These are phyloP conservation scores for Exophiala spinifera DNA, from an alignment of 2,329 filamentous ascomycete species.

Conservation along the genomic window DNA sequence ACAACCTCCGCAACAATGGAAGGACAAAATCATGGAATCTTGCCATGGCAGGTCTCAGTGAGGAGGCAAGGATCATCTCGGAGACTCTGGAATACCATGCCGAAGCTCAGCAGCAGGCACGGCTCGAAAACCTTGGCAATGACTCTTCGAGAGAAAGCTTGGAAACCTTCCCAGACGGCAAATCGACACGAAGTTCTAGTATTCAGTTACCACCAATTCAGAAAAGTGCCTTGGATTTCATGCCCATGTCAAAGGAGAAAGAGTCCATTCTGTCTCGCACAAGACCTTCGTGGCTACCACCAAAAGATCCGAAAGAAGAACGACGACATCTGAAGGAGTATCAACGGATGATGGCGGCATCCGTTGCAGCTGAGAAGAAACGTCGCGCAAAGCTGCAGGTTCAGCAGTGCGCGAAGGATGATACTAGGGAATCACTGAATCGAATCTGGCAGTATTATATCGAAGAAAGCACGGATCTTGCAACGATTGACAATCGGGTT, in stretches of 20 bases:
- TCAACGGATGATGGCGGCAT: slow-evolving; percentile 63
- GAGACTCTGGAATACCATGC: slow-evolving; percentile 59
- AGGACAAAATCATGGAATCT: slow-evolving; percentile 59
- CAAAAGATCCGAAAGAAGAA: slow-evolving; percentile 81
- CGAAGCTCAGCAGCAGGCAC: slow-evolving; percentile 38
- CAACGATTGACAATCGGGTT: slow-evolving; percentile 53
- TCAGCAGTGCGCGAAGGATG: slow-evolving; percentile 48
- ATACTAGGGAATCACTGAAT: slow-evolving; percentile 52
- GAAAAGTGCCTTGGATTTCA: slow-evolving; percentile 62
- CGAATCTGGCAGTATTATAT: slow-evolving; percentile 62
- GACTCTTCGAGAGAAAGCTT: slow-evolving; percentile 14
- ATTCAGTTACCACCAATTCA: slow-evolving; percentile 59
- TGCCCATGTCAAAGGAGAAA: slow-evolving; percentile 65
- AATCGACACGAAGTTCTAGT: slow-evolving; percentile 44
- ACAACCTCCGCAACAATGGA: slow-evolving; percentile 30
- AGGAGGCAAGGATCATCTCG: slow-evolving; percentile 59
- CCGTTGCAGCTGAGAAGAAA: slow-evolving; percentile 57
- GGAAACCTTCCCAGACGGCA: slow-evolving; percentile 37
- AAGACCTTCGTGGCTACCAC: slow-evolving; percentile 65
- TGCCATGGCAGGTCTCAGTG: slow-evolving; percentile 56
- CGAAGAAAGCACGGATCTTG: slow-evolving; percentile 57
- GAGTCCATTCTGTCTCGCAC: slow-evolving; percentile 63
- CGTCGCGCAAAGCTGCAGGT: slow-evolving; percentile 49
- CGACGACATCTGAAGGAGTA: slow-evolving; percentile 76
- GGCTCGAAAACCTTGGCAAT: slow-evolving; percentile 6